Evolutionary conservation across 441 rosid species (phyloP).

Genomic region (Mallotus repandus): DNA sequence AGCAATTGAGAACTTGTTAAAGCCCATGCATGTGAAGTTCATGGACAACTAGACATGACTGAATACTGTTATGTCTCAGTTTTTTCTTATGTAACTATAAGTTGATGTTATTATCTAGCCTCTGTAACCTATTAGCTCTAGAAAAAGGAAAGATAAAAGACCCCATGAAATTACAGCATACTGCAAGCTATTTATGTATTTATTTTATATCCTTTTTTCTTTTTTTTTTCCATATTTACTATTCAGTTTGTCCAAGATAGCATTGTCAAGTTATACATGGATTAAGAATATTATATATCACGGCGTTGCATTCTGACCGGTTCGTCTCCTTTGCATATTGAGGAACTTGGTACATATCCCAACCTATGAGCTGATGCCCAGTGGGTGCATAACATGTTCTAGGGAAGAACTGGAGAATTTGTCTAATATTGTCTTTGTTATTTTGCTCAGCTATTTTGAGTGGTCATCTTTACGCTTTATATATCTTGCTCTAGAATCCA

Average conservation of each 20-base stretch:
- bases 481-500: neutral
- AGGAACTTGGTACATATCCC: neutral
- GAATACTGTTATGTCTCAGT: neutral
- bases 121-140: neutral
- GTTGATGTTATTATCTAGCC: neutral
- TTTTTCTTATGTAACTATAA: neutral
- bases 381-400: too few species aligned
- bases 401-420: neutral
- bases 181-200: neutral
- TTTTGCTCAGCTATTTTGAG: neutral
- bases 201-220: neutral
- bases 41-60: neutral
- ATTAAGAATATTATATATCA: neutral
- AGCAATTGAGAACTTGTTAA: neutral
- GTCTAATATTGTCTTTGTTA: neutral
- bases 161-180: neutral
- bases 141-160: neutral
- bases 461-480: neutral
- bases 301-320: neutral
- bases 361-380: neutral
- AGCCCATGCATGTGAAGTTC: neutral
- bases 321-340: neutral
- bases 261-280: neutral
- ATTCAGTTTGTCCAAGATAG: neutral
- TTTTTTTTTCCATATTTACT: neutral